A percentile compares a stretch with the other conserved stretches of the same genome.
Evolutionary conservation across 352 stramenopile species (phyloP).

Genomic region (Globisporangium solare): DNA sequence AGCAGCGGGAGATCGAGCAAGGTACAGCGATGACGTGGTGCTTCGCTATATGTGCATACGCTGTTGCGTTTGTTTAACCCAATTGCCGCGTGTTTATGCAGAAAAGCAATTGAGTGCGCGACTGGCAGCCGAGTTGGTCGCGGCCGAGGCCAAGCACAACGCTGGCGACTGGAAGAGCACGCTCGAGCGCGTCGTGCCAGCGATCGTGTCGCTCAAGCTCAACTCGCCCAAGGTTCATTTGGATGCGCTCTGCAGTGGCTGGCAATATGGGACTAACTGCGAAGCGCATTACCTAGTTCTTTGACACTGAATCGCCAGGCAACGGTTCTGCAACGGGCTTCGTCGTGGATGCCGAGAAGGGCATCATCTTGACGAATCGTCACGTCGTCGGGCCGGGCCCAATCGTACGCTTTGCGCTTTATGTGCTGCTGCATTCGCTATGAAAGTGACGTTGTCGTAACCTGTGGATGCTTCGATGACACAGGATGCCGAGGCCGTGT

Average conservation of each 20-base stretch:
- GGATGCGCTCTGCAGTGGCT: too few relatives aligned
- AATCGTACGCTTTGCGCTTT: constrained; percentile 38
- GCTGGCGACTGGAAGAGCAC: constrained; percentile 79
- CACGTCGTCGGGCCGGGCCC: constrained; percentile 87
- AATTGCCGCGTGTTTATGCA: constrained; percentile 4
- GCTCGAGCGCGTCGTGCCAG: constrained; percentile 78
- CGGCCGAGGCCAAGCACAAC: constrained; percentile 62
- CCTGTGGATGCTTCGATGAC: constrained; percentile 6
- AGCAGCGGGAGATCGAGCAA: constrained; percentile 57
- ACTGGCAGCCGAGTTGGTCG: constrained; percentile 58
- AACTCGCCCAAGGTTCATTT: constrained; percentile 75
- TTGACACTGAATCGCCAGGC: constrained; percentile 85
- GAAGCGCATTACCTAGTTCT: constrained; percentile 42
- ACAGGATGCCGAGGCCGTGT: constrained; percentile 86
- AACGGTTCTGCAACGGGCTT: constrained; percentile 91
- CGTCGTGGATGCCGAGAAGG: constrained; percentile 87
- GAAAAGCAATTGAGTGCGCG: constrained; percentile 63
- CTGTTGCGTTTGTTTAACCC: not conserved
- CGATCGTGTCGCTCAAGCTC: constrained; percentile 86
- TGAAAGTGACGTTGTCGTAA: constrained; percentile 7
- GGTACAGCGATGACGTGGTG: constrained; percentile 11
- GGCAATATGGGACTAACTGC: constrained; percentile 10
- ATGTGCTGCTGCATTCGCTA: not conserved
- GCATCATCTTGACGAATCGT: constrained; percentile 92
- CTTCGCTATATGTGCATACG: too few relatives aligned